Conservation (phyloP, 2,329 filamentous ascomycete genomes). For the Piedraia hortae region DNA sequence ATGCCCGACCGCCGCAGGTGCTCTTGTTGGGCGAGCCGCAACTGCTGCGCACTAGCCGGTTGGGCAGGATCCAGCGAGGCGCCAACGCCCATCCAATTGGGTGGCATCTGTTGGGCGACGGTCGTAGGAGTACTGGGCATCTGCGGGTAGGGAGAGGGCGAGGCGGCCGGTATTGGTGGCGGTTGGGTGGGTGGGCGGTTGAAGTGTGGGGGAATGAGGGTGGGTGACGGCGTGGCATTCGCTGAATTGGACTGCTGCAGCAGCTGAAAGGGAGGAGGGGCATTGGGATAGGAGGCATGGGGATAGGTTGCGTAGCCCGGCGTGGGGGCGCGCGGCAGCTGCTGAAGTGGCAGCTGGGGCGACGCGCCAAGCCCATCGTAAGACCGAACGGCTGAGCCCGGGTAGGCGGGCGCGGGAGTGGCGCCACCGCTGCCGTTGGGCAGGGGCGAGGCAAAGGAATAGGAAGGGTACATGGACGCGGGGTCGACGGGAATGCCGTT, state of each 20-base stretch:
- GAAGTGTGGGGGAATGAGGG: conserved; percentile 58
- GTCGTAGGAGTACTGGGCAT: conserved; percentile 6
- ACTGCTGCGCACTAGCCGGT: no score
- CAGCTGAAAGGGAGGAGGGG: conserved; percentile 52
- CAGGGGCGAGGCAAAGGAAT: neutral
- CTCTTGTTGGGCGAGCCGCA: no score
- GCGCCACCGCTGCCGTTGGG: neutral
- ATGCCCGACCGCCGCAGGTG: conserved; percentile 23
- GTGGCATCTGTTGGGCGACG: conserved; percentile 18
- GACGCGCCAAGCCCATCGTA: no score
- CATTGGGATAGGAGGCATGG: conserved; percentile 28
- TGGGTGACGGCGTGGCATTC: conserved; percentile 76
- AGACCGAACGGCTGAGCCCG: no score
- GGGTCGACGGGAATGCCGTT: no score
- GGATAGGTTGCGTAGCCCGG: conserved; percentile 37
- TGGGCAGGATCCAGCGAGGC: conserved; percentile 4
- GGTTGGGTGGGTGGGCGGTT: conserved; percentile 22
- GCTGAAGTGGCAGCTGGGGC: conserved; percentile 46
- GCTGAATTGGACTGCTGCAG: conserved; percentile 44
- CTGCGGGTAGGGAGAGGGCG: conserved; percentile 50
- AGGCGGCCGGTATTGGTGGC: conserved; percentile 55
- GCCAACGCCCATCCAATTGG: no score
- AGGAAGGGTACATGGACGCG: neutral
- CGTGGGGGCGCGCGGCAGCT: conserved; percentile 62
- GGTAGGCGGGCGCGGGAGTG: no score